Conservation (phyloP, 352 stramenopile genomes). For the Pythium guiyangense region DNA sequence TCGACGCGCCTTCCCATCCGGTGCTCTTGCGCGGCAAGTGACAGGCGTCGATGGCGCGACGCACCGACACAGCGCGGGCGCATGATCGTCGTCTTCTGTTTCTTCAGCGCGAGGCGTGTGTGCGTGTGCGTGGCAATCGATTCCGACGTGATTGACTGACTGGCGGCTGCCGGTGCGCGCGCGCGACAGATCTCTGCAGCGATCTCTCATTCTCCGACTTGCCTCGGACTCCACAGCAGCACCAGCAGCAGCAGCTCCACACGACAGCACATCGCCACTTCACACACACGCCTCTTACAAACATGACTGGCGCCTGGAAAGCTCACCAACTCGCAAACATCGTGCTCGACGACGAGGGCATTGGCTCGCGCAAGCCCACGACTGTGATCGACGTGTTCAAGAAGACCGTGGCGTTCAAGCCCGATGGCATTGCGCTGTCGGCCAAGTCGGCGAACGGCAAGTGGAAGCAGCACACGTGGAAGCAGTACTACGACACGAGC, state of each 20-base stretch:
- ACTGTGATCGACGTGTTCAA: conserved; percentile 40
- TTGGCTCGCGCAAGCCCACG: conserved; percentile 24
- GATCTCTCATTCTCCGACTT: conserved; percentile 7
- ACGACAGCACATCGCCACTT: background rate
- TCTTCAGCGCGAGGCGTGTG: no score
- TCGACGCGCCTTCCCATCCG: no score
- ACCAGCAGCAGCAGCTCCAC: background rate
- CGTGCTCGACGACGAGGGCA: conserved; percentile 11
- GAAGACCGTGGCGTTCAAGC: conserved; percentile 20
- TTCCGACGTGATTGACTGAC: background rate
- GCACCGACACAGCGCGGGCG: no score
- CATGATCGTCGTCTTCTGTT: no score
- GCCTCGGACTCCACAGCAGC: conserved; percentile 3
- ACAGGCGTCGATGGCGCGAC: no score
- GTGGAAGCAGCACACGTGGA: conserved; percentile 58
- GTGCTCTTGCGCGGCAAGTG: no score
- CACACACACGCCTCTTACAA: background rate
- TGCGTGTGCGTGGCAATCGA: background rate
- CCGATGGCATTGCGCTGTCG: conserved; percentile 29
- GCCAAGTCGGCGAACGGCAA: conserved; percentile 24
- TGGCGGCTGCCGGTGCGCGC: background rate
- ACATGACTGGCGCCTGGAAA: conserved; percentile 10
- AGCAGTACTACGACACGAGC: conserved; percentile 72
- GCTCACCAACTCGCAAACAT: conserved; percentile 7
- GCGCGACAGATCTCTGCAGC: background rate